Base-by-base conservation (phyloP, 75 land plant genomes). In the Ceratopteris richardii region DNA sequence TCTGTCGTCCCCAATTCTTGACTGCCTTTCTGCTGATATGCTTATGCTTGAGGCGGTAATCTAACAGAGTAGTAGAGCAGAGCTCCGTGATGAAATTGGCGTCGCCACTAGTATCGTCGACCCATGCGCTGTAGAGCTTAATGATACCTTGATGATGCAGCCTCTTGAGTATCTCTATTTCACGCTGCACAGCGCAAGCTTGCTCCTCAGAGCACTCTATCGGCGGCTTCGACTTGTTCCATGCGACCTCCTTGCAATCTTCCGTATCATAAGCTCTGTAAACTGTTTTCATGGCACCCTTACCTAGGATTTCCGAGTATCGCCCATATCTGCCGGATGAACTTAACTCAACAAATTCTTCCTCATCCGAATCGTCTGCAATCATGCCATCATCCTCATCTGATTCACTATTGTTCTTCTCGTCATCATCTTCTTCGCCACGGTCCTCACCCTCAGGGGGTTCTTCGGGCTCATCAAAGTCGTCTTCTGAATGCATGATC, bases 31-130 rank as follows among this genome's bases (percentile, higher is more conserved):
- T 61, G 6, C 82, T 77, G 31, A 87, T 82, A 51, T 84, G 81
- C 16, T 68, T 60, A 57, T 87, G 92, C 70, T 67, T 74, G 65
- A 69, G 76, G 52, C 92, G 61, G 60, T 80, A 84, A 36, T 73
- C 70, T 37, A 89, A 60, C 61, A 87, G 75, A 43, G 73, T 81
- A 10, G 92, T 84, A 3, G 75, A 74, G 69, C 84, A 84, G 24
- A 81, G 70, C 77, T 87, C 92, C 5, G 92, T 87, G 36, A 87
- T 87, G 62, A 87, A 87, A 50, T 83, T 87, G 50, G 85, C 52
- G 7, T 67, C 71, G 21, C 46, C 40, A 17, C 42, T 62, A 56
- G 64, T 66, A 1, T 50, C 52, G 36, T 81, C 80, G 48, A 51
- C 62, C 92, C 87, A 83, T 10, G 70, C 67, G 42, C 56, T 26